Evolutionary conservation across 495 filamentous ascomycete genomes (phyloP).

Genomic region (Penicillium waksmanii): DNA sequence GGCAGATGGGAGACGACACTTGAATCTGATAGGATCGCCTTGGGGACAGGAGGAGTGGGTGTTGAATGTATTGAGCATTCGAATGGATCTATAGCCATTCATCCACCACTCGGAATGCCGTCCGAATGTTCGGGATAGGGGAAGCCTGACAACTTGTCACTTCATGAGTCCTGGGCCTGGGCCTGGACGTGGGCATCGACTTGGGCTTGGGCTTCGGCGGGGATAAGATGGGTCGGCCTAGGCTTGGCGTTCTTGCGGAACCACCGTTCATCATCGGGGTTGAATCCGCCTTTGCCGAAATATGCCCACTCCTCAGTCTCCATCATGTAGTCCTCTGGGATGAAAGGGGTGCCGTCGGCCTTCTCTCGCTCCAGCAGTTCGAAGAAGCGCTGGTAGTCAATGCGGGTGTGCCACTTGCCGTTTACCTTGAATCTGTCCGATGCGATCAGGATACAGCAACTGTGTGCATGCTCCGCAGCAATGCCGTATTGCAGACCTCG

Average conservation of each 20-base stretch:
- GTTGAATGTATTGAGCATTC: background rate
- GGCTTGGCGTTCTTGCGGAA: constrained; percentile 69
- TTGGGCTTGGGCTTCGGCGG: background rate
- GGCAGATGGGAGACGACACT: background rate
- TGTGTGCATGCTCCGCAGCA: constrained; percentile 92
- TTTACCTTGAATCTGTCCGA: constrained; percentile 72
- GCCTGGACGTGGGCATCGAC: constrained; percentile 16
- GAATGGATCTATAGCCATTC: background rate
- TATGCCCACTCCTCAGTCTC: constrained; percentile 89
- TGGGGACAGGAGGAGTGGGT: too few species aligned
- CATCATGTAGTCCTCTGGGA: constrained; percentile 88
- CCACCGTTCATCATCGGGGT: constrained; percentile 85
- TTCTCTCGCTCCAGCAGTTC: constrained; percentile 70
- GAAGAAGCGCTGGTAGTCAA: constrained; percentile 90
- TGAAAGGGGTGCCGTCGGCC: constrained; percentile 63
- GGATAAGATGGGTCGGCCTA: background rate
- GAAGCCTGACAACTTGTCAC: background rate
- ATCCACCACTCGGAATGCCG: constrained; percentile 1
- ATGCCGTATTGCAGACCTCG: constrained; percentile 83
- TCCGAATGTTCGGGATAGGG: constrained; percentile 6
- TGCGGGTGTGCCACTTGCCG: constrained; percentile 86
- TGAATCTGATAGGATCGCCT: background rate
- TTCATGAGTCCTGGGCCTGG: constrained; percentile 10
- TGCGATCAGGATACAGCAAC: constrained; percentile 87
- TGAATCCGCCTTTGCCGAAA: constrained; percentile 94